Evolutionary conservation across 768 basidiomycete genomes (phyloP), one percentile per base, ranked within the genome.

Genomic region (Russula vinacea): DNA sequence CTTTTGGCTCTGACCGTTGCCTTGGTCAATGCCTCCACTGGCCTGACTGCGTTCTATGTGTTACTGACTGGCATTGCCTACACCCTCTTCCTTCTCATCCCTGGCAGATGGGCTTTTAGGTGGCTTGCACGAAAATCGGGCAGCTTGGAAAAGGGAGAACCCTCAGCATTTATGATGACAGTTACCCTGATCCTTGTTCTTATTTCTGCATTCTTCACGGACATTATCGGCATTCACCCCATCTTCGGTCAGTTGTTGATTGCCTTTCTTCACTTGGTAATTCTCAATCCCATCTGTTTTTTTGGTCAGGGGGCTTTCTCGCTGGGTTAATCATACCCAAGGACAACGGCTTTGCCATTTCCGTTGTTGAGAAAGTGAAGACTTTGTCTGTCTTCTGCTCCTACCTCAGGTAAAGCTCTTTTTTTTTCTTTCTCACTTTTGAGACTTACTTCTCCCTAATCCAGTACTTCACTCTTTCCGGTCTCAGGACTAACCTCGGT

Each of bases 1-100:
- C 78, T 96, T 7, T 81, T 96, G 16, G 92, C 93, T 3, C 76
- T 95, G 42, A 85, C 88, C 0, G 88, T 95, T 22, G 90, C 92
- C 0, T 81, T 96, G 49, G 88, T 92, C 66, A 93, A 92, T 71
- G 87, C 93, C 0, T 79, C 82, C 0, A 78, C 76, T 0, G 92
- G 90, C 0, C 76, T 92, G 17, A 87, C 85, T 0, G 92, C 93
- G 0, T 80, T 95, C 0, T 94, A 85, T 75, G 85, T 94, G 33
- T 78, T 96, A 2, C 79, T 95, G n/a, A 78, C 81, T 7, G 80
- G 82, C 26, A 75, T 83, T 0, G 92, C 83, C 3, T 94, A 82
- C 76, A 78, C 81, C 5, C 56, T 93, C 19, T 77, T 93, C 71
- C 74, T 94, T 52, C 75, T 89, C 16, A 84, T 81, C 70, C 85